phyloP scores from a whole-genome alignment of 2,329 filamentous ascomycete species.

The Ascochyta pisi region DNA sequence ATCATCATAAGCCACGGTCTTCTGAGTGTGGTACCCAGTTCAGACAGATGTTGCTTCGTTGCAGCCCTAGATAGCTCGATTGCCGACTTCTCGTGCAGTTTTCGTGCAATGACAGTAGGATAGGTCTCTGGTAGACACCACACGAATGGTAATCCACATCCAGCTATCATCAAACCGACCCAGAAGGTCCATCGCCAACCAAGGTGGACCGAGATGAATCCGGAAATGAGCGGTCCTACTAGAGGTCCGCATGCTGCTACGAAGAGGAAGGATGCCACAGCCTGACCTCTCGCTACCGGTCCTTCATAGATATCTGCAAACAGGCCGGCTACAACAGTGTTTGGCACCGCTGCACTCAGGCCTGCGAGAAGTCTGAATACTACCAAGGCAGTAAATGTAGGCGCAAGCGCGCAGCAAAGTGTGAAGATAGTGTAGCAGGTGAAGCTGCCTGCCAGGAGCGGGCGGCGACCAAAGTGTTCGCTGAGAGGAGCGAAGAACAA shows the following conservation, averaged over 20 bases:
- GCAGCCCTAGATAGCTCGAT: neutral
- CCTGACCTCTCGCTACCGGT: constrained; percentile 62
- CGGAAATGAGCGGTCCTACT: constrained; percentile 66
- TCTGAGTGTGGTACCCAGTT: neutral
- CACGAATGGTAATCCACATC: constrained; percentile 62
- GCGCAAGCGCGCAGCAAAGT: constrained; percentile 51
- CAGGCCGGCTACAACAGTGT: constrained; percentile 65
- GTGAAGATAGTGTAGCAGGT: constrained; percentile 49
- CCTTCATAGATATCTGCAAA: constrained; percentile 68
- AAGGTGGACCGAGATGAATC: constrained; percentile 63
- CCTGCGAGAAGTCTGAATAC: constrained; percentile 51
- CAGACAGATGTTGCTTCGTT: neutral
- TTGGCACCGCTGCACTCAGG: constrained; percentile 50
- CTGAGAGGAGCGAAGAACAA: constrained; percentile 48
- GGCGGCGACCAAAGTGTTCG: constrained; percentile 51
- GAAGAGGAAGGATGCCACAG: constrained; percentile 59
- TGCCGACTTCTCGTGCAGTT: neutral
- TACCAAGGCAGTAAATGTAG: constrained; percentile 46
- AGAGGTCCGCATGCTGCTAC: constrained; percentile 68
- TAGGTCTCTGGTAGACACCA: constrained; percentile 61
- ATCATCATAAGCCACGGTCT: constrained; percentile 61
- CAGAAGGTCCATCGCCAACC: constrained; percentile 72
- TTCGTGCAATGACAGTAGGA: constrained; percentile 36
- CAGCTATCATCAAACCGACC: constrained; percentile 72
- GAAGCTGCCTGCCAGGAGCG: constrained; percentile 57